Base-by-base conservation (phyloP, 2,329 filamentous ascomycete species). In the Venturia asperata region DNA sequence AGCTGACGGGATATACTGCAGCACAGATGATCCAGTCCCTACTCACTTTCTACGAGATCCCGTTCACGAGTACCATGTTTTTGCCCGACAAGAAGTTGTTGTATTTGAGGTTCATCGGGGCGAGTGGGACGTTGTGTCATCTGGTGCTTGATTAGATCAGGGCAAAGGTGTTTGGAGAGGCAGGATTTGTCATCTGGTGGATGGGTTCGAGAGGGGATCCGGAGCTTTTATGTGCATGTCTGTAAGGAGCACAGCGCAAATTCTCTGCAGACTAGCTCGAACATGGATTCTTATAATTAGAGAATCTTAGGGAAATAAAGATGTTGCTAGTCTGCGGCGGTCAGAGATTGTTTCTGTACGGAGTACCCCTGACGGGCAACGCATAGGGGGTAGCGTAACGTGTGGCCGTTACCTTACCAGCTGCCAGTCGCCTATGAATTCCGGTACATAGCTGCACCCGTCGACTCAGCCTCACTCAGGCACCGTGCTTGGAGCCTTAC, bases 31-130 rank as follows among this genome's bases (percentile, higher is more conserved):
- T 49, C n/a, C 61, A 64, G n/a, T 17, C 30, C 15, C 30, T 64
- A n/a, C 49, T 64, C 21, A 47, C 34, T 1, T 58, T 64, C 49
- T 64, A 49, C 34, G 63, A 61, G 6, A 43, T 64, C 4, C 63
- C 63, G n/a, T 64, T 58, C 37, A 42, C 52, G 15, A 24, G 45
- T 19, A 64, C 47, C 30, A 64, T 64, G 63, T 64, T 64, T 17
- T 19, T 64, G 30, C 63, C 49, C 2, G 63, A 64, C 13, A 64
- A 64, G 39, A 64, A 64, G 39, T 42, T 58, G 55, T 41, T 64
- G 5, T 64, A 64, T 39, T 19, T 64, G 27, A 42, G 47, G 34
- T 64, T 64, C 34, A 45, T 64, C 6, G 63, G 55, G 17, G 63
- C 63, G 19, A 58, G 39, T 58, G 63, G 63, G n/a, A 60, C 30